Evolutionary conservation across 768 basidiomycete species (phyloP), one percentile per base, ranked within the genome.

Genomic region (Russula lepida): DNA sequence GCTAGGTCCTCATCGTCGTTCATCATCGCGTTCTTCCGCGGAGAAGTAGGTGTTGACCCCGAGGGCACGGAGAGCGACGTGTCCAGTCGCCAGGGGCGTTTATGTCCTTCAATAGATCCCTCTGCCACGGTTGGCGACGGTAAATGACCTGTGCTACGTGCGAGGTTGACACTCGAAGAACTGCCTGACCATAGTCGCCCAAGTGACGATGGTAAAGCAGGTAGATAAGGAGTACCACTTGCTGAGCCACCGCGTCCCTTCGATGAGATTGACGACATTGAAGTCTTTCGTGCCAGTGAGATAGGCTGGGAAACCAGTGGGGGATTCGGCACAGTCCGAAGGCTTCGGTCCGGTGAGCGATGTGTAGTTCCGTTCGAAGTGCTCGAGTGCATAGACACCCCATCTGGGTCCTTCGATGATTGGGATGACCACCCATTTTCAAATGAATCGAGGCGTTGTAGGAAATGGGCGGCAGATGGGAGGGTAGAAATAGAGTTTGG

Each of bases 111-210:
- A 2, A 47, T 27, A 25, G 58, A 53, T 33, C 79, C 75, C 69
- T 84, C 84, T 15, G 74, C 75, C 6, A 84, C 77, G 1, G 78
- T 74, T 63, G 76, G 75, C 74, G 84, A 79, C 25, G 79, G 78
- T 9, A 78, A 70, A 65, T 83, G 80, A 3, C 71, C 71, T 17
- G 75, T 71, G 66, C 81, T 83, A 64, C 79, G 73, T 25, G 76
- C 68, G 57, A 89, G 73, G 69, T 84, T 88, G 43, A 77, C 66
- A 60, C 73, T 77, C 25, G 77, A 77, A 15, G 73, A 74, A 60
- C 77, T 81, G 1, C 72, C 76, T 4, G 74, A 60, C 44, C 70
- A 72, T 54, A 69, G 67, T 4, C 73, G 68, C 51, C 69, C 71
- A 32, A 71, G 59, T 39, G 72, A 71, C 46, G 69, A 64, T 37